Evolutionary conservation across 2,329 filamentous ascomycete species (phyloP).

Genomic region (Teratosphaeria gauchensis): DNA sequence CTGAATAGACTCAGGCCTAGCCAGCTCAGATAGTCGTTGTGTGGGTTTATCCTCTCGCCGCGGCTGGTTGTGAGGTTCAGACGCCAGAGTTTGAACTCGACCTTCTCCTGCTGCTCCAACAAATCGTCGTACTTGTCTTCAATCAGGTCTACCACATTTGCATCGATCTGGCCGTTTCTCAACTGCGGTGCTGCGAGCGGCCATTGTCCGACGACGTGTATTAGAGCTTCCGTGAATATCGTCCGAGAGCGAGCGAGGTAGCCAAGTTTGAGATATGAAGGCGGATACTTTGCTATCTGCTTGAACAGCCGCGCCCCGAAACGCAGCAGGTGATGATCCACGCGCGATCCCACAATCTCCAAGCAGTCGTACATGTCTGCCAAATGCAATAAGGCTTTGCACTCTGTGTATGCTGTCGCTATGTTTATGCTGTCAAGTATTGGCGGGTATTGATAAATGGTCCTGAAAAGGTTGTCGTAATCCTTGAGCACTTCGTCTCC

Average conservation of each 20-base stretch:
- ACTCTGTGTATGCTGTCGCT: slow-evolving; percentile 84
- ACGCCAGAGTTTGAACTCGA: slow-evolving; percentile 75
- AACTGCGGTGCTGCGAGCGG: slow-evolving; percentile 70
- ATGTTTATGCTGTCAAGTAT: slow-evolving; percentile 77
- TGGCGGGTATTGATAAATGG: slow-evolving; percentile 90
- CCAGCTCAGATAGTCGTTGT: slow-evolving; percentile 80
- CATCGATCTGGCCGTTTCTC: slow-evolving; percentile 56
- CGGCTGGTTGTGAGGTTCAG: slow-evolving; percentile 66
- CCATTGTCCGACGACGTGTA: slow-evolving; percentile 94
- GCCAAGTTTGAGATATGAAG: slow-evolving; percentile 81
- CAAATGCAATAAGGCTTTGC: slow-evolving; percentile 76
- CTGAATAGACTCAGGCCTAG: slow-evolving; percentile 77
- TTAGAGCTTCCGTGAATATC: slow-evolving; percentile 66
- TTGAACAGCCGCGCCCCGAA: slow-evolving; percentile 90
- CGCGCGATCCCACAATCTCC: slow-evolving; percentile 73
- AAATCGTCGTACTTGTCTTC: slow-evolving; percentile 93
- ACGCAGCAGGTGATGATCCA: slow-evolving; percentile 87
- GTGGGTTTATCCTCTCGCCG: slow-evolving; percentile 73
- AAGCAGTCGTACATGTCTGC: slow-evolving; percentile 95
- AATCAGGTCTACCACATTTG: slow-evolving; percentile 73
- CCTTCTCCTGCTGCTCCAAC: slow-evolving; percentile 67
- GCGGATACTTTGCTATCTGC: slow-evolving; percentile 92
- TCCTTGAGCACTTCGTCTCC: slow-evolving; percentile 70
- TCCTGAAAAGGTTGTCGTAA: slow-evolving; percentile 90
- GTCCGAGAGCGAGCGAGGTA: slow-evolving; percentile 76